Evolutionary conservation across 352 stramenopile species (phyloP), one percentile per base, ranked within the genome.

Genomic region (Pythium grandisporangium): DNA sequence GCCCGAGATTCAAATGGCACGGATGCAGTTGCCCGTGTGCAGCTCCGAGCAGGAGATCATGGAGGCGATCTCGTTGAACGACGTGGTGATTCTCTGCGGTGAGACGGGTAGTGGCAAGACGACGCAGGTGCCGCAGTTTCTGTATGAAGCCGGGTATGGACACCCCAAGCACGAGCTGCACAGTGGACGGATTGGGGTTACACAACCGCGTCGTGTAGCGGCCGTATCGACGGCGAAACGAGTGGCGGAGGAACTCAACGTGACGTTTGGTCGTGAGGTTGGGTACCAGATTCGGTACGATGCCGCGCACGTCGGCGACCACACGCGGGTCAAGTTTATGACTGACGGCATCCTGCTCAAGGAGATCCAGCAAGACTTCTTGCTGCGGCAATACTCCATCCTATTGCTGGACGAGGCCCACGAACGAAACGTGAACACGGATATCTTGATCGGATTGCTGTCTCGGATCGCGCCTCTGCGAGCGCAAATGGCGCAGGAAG

Each of bases 41-140:
- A 86, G 73, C 21, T 98, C 98, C 52, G 97, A 99, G 63, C 97
- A 98, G 66, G 96, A 99, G 70, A 98, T 99, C 49, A 97, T 99
- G 69, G 96, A 99, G 55, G 76, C 94, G 0, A 95, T 99, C 42
- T 67, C 68, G 11, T 62, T 90, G 1, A 89, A 98, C 51, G 88
- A 98, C 57, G 95, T 98, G n/a, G 81, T 98, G 13, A 97, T 99
- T 37, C 46, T 99, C 6, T 99, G 95, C 55, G 95, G 93, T 57
- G 96, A 99, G 49, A 99, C 97, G 7, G 96, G 97, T 20, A 97
- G 75, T 69, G 97, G 97, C 37, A 99, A 99, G 63, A 97, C 83
- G 7, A 99, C 95, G 4, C 95, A 99, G 42, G 83, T 99, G 45
- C 96, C 96, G 22, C 96, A 99, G 62, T 99, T 99, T 65, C 63